Evolutionary conservation across 768 basidiomycete genomes (phyloP).

Genomic region (Lentinula aciculospora): DNA sequence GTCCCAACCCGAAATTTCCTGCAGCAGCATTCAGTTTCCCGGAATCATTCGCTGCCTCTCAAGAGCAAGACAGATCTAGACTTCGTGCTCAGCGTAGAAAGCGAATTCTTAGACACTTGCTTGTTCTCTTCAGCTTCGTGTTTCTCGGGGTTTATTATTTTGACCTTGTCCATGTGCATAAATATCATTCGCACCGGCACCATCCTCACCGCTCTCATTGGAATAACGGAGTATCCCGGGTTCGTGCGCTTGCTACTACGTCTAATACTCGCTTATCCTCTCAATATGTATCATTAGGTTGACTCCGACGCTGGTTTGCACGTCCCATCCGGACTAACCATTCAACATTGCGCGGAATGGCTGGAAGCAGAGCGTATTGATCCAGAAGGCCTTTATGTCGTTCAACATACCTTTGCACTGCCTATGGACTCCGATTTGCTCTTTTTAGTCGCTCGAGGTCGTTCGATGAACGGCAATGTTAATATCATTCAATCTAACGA

Average conservation of each 20-base stretch:
- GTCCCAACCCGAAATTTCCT: not conserved
- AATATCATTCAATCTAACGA: conserved; percentile 23
- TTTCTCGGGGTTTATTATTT: not conserved
- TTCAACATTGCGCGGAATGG: conserved; percentile 4
- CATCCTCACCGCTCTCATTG: not conserved
- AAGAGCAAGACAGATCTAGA: not conserved
- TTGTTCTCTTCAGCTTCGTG: not conserved
- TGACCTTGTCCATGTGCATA: not conserved
- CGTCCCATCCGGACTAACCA: not conserved
- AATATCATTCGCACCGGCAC: not conserved
- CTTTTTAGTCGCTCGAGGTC: conserved; percentile 25
- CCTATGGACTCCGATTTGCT: conserved; percentile 21
- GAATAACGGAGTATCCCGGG: not conserved
- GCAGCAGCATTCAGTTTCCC: not conserved
- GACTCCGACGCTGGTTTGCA: not conserved
- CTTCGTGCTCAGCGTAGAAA: not conserved
- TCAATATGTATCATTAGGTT: not conserved
- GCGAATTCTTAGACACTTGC: not conserved
- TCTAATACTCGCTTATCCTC: not conserved
- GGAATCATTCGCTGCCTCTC: not conserved
- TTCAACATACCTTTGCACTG: conserved; percentile 15
- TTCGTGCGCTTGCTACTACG: not conserved
- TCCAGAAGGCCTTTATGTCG: not conserved
- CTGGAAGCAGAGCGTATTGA: not conserved
- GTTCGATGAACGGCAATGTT: conserved; percentile 20